phyloP scores from a whole-genome alignment of 192 early-diverging fungal species.

The Gamsiella multidivaricata region DNA sequence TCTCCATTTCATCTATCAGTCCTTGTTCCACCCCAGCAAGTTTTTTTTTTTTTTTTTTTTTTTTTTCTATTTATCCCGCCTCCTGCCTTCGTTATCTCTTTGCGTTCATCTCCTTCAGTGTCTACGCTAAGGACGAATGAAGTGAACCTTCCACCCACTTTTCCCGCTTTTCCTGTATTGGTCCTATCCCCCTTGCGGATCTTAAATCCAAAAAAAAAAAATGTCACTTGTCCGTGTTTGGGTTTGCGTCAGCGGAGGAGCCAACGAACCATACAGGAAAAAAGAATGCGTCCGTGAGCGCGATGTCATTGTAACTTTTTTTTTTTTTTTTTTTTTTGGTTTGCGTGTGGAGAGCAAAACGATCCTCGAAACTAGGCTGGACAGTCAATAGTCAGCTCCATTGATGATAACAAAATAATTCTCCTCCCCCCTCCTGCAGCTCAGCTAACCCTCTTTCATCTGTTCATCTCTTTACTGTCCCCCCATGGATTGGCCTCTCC shows the following conservation, averaged over 20 bases:
- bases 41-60: background rate
- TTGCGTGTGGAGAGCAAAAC: too few relatives aligned
- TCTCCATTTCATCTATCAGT: background rate
- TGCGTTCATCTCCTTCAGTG: slow-evolving; percentile 1
- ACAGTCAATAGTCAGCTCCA: too few relatives aligned
- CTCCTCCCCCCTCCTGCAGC: background rate
- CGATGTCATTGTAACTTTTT: too few relatives aligned
- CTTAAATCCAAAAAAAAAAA: slow-evolving; percentile 14
- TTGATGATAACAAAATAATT: too few relatives aligned
- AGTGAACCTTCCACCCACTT: background rate
- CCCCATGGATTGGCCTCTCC: background rate
- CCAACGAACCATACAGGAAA: too few relatives aligned
- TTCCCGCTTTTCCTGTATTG: background rate
- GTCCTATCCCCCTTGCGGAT: background rate
- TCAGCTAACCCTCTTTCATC: background rate
- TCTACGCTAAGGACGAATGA: background rate
- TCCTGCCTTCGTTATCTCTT: background rate
- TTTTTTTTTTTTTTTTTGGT: background rate
- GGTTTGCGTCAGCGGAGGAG: too few relatives aligned
- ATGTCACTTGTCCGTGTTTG: background rate
- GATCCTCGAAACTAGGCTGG: too few relatives aligned
- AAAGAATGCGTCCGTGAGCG: background rate
- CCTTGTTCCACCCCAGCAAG: slow-evolving; percentile 1
- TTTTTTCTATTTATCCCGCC: background rate
- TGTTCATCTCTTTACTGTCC: background rate